Base-by-base conservation (phyloP, 2,329 filamentous ascomycete genomes). In the Apiospora sp. region DNA sequence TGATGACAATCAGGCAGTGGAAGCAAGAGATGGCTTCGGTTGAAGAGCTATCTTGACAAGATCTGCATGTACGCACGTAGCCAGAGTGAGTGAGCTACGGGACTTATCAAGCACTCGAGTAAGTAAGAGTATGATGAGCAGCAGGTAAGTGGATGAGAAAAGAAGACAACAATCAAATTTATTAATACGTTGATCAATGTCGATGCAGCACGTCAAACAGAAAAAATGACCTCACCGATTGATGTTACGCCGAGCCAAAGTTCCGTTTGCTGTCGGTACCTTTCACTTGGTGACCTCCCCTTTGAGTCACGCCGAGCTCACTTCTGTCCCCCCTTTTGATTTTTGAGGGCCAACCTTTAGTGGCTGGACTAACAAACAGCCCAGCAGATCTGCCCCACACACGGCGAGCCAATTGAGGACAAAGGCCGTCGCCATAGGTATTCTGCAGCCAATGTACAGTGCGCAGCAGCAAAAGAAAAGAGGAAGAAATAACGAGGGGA, bases 291-390 rank as follows among this genome's bases (percentile, higher is more conserved):
- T 12, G 22, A 24, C 48, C n/a, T 49, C 22, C 7, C 22, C 16
- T 61, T 61, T 61, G 58, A 64, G 58, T 64, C 58, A 64, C 34
- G 58, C 58, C 58, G 58, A 41, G 19, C 58, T 2, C 19, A 27
- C 51, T 34, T 30, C 27, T 8, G 34, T 58, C 27, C 49, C 48
- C 46, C 46, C 46, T 48, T 48, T 48, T 48, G 43, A 49, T n/a
- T 24, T 51, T 51, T 24, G 8, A 51, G 4, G 49, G n/a, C 49
- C 3, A 24, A 51, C 49, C 4, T 12, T 12, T 61, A 61, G 30
- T 61, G 30, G 54, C 19, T 37, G 14, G 51, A 5, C 54, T 61
- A 34, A 5, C 27, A 37, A 61, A 61, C 27, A 61, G 14, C 54
- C 54, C 54, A 61, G 54, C 54, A 22, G 54, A 8, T 41, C 30